A percentile compares a stretch with the other conserved stretches of the same genome.
Evolutionary conservation across 2,329 filamentous ascomycete species (phyloP).

Genomic region (Endocalyx cinctus): DNA sequence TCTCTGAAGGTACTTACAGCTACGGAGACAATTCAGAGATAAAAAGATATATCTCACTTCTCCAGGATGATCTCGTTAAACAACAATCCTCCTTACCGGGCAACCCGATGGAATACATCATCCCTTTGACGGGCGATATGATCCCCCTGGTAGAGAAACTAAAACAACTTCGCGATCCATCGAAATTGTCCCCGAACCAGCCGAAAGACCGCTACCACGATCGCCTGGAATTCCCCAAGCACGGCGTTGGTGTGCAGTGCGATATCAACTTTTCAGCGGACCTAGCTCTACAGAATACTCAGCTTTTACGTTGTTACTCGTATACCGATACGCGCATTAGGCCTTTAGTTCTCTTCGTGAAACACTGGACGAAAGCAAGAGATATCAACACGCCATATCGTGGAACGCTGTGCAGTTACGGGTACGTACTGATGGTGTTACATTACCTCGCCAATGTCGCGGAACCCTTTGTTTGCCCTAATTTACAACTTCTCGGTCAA

Average conservation of each 20-base stretch:
- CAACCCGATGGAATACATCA: constrained; percentile 25
- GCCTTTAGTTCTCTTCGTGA: constrained; percentile 78
- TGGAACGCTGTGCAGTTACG: constrained; percentile 83
- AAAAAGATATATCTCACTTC: constrained; percentile 44
- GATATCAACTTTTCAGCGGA: constrained; percentile 90
- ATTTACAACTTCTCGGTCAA: constrained; percentile 61
- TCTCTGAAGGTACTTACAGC: constrained; percentile 44
- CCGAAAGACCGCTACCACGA: constrained; percentile 51
- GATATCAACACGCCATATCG: constrained; percentile 84
- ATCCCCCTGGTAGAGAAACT: constrained; percentile 37
- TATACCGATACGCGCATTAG: constrained; percentile 72
- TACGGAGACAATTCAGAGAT: constrained; percentile 32
- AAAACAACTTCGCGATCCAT: constrained; percentile 42
- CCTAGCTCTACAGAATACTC: constrained; percentile 78
- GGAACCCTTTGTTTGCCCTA: constrained; percentile 76
- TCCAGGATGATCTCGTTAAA: constrained; percentile 36
- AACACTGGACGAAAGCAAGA: constrained; percentile 82
- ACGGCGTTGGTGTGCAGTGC: constrained; percentile 75
- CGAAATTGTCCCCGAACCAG: constrained; percentile 45
- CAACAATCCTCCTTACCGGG: constrained; percentile 11
- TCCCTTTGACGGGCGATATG: constrained; percentile 33
- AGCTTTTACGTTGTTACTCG: constrained; percentile 78
- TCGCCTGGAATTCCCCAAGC: constrained; percentile 71
- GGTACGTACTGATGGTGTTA: constrained; percentile 86
- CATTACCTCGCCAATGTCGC: constrained; percentile 85